Evolutionary conservation across 805 yeast genomes (phyloP).

Genomic region (Candida hungchunana): DNA sequence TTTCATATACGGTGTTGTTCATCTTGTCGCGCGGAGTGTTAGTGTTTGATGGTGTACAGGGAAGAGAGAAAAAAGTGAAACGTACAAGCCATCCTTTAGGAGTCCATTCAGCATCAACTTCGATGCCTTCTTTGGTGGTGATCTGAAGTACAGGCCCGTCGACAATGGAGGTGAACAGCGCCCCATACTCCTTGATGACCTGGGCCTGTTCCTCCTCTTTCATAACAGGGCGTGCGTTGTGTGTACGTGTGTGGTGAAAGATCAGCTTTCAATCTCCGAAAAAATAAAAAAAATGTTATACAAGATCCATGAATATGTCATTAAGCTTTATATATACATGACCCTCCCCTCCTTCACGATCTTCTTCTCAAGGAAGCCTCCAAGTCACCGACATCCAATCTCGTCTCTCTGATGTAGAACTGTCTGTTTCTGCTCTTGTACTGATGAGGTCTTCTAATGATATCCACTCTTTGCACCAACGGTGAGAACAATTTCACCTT

Average conservation of each 20-base stretch:
- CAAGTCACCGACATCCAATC: slow-evolving; percentile 70
- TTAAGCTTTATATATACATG: too few relatives aligned
- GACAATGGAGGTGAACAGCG: slow-evolving; percentile 1
- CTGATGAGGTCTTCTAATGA: slow-evolving; percentile 67
- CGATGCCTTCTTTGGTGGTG: background rate
- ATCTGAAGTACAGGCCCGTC: background rate
- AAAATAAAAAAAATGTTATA: too few relatives aligned
- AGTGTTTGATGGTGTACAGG: background rate
- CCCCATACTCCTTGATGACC: slow-evolving; percentile 5
- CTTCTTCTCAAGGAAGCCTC: slow-evolving; percentile 39
- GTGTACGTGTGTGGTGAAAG: too few relatives aligned
- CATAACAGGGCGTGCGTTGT: too few relatives aligned
- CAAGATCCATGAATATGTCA: too few relatives aligned
- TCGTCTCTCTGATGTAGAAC: slow-evolving; percentile 80
- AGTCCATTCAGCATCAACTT: slow-evolving; percentile 3
- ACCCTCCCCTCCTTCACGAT: slow-evolving; percentile 2
- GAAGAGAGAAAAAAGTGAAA: background rate
- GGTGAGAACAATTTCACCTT: slow-evolving; percentile 82
- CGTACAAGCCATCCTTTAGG: slow-evolving; percentile 7
- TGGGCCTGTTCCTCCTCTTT: slow-evolving; percentile 7
- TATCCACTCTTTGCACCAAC: slow-evolving; percentile 67
- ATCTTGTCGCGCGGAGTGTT: slow-evolving; percentile 1
- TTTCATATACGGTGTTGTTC: slow-evolving; percentile 19
- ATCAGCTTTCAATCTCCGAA: too few relatives aligned
- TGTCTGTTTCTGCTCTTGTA: slow-evolving; percentile 81